Evolutionary conservation across 2,329 filamentous ascomycete species (phyloP).

Genomic region (Xylariaceae sp.): DNA sequence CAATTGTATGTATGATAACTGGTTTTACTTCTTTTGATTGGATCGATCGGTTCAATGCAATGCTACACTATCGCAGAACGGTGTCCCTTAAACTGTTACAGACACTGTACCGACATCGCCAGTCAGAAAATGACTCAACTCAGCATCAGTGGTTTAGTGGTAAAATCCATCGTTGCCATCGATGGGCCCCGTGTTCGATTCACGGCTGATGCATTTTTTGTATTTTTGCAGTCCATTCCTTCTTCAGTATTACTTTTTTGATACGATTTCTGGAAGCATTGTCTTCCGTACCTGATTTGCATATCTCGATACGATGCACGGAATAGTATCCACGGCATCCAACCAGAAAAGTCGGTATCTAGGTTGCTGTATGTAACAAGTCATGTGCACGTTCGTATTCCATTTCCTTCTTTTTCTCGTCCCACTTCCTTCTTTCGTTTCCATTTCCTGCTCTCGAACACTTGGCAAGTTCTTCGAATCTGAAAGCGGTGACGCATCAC

Average conservation of each 20-base stretch:
- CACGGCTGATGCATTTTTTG: slow-evolving; percentile 34
- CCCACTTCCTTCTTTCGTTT: no score
- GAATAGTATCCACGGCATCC: no score
- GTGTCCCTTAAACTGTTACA: neutral
- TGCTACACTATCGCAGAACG: neutral
- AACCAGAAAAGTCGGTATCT: no score
- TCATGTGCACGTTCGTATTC: no score
- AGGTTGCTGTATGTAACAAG: no score
- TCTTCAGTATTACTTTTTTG: neutral
- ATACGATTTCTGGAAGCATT: neutral
- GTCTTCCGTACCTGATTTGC: neutral
- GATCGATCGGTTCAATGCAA: neutral
- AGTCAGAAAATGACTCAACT: neutral
- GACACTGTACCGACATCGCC: neutral
- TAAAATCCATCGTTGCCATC: slow-evolving; percentile 51
- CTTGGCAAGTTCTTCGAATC: no score
- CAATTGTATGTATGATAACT: neutral
- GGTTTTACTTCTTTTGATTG: neutral
- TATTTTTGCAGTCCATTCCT: neutral
- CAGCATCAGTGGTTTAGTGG: slow-evolving; percentile 33
- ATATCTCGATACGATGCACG: neutral
- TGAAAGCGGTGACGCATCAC: no score
- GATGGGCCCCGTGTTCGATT: slow-evolving; percentile 45
- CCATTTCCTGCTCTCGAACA: no score
- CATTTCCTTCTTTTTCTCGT: no score